Conservation (phyloP, 805 yeast genomes). For the Candida germanica region DNA sequence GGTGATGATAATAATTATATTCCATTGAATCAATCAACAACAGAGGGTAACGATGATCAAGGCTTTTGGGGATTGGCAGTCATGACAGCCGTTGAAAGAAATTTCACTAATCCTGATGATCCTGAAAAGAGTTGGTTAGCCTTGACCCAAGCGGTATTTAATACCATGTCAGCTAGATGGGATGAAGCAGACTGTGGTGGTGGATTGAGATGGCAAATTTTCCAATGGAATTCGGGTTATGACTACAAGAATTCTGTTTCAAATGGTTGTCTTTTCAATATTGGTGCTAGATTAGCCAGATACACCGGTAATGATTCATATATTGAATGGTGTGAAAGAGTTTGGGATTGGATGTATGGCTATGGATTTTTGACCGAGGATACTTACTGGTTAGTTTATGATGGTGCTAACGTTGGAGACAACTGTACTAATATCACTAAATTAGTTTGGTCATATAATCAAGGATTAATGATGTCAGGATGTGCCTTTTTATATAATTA, state of each 20-base stretch:
- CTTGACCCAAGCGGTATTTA: slow-evolving; percentile 41
- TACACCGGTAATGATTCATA: slow-evolving; percentile 39
- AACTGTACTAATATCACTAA: slow-evolving; percentile 62
- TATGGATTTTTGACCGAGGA: slow-evolving; percentile 43
- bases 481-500: slow-evolving; percentile 75
- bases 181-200: slow-evolving; percentile 36
- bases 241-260: slow-evolving; percentile 44
- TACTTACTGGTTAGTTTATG: slow-evolving; percentile 57
- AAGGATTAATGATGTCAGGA: slow-evolving; percentile 76
- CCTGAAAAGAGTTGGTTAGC: slow-evolving; percentile 36
- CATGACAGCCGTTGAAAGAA: slow-evolving; percentile 88
- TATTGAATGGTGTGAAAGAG: slow-evolving; percentile 40
- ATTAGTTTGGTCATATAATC: slow-evolving; percentile 84
- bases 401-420: slow-evolving; percentile 60
- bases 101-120: slow-evolving; percentile 58
- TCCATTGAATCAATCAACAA: slow-evolving; percentile 82
- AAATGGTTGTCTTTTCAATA: slow-evolving; percentile 43
- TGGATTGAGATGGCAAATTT: slow-evolving; percentile 48
- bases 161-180: slow-evolving; percentile 46
- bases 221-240: slow-evolving; percentile 47
- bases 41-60: slow-evolving; percentile 98
- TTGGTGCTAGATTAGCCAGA: slow-evolving; percentile 44
- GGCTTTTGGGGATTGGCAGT: slow-evolving; percentile 95
- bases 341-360: slow-evolving; percentile 45
- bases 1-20: slow-evolving; percentile 69